Base-by-base conservation (phyloP, 495 filamentous ascomycete species). In the Podospora pseudopauciseta region DNA sequence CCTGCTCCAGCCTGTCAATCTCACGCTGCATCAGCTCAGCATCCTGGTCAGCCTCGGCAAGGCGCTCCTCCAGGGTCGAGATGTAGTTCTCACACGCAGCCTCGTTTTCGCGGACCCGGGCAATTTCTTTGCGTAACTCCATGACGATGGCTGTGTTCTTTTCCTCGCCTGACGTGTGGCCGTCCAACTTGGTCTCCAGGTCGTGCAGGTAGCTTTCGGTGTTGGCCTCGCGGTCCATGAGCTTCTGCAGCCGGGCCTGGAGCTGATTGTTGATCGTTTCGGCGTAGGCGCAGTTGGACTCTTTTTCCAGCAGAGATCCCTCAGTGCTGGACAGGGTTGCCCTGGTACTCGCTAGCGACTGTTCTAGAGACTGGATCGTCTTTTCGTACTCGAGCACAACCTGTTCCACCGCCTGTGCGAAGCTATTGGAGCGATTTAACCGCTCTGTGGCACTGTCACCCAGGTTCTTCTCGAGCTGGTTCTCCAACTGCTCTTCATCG, bases 301-400 rank as follows among this genome's bases (percentile, higher is more conserved):
- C 95, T 73, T 92, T 96, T 76, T 99, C 95, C 4, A 97, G 81
- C 27, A 99, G 81, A 28, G 81, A 89, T 68, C 92, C 93, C 76
- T 99, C 95, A 0, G 89, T 92, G 72, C 79, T 88, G 16, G 96
- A 89, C 39, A 99, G 83, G 13, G 92, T 92, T 59, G 90, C 84
- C 58, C 96, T 87, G 7, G 96, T 98, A 74, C 88, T 95, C 1
- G 96, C 93, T 16, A 99, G 86, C 0, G 93, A 96, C 55, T 92
- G 87, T 80, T 99, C 96, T 28, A 99, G 86, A 71, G 85, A 90
- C 76, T 97, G 92, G 68, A 99, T 98, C 0, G 95, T 99, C 85
- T 96, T 97, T 73, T 99, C 95, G 76, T 99, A 99, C 75, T 99
- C 95, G 19, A 98, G 80, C 18, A 99, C 92, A 55, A 99, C 92